These are phyloP conservation scores for Dictyostelium firmibasis DNA, from an alignment of 78 protist species.

Conservation along the genomic window DNA sequence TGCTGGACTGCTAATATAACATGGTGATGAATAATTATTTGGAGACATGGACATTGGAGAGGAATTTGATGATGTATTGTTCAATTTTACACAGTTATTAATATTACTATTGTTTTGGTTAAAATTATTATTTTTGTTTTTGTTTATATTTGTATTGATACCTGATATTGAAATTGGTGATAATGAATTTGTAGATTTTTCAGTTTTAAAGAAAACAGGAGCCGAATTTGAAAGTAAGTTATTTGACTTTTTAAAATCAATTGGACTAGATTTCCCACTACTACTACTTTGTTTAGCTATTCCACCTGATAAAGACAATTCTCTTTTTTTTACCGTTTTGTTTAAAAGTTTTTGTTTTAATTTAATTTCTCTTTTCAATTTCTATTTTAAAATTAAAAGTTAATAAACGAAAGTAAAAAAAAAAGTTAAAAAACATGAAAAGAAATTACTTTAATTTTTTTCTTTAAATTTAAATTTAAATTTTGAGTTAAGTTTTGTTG, in stretches of 20 bases:
- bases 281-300: not conserved
- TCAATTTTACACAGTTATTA: not conserved
- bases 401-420: not conserved
- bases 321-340: slow-evolving; percentile 33
- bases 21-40: not conserved
- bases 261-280: not conserved
- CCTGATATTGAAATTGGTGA: slow-evolving; percentile 19
- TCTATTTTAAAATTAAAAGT: not conserved
- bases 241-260: not conserved
- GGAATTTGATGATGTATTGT: not conserved
- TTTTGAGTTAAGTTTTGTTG: not conserved
- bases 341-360: slow-evolving; percentile 47
- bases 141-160: not conserved
- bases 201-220: slow-evolving; percentile 7
- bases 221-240: not conserved
- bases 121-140: not conserved
- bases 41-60: slow-evolving; percentile 9
- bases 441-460: not conserved
- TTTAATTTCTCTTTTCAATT: slow-evolving; percentile 66
- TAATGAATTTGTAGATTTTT: not conserved
- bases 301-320: not conserved
- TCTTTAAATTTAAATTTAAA: slow-evolving; percentile 7
- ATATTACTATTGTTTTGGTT: not conserved
- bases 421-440: not conserved
- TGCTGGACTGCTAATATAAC: not conserved